Base-by-base conservation (phyloP, 768 basidiomycete genomes). In the Russula brevipes region DNA sequence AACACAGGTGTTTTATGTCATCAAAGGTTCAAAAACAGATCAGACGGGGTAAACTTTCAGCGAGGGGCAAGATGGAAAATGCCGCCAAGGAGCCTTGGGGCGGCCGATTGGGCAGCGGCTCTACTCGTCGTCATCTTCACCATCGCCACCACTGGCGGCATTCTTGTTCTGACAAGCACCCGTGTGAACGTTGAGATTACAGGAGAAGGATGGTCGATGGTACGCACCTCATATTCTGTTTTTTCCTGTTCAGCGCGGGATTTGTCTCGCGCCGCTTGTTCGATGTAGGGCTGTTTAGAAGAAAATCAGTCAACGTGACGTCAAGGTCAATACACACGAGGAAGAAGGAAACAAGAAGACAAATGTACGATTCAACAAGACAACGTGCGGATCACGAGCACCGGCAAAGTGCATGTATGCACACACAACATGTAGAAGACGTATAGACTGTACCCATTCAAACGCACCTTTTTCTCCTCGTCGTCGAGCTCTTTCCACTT, bases 401-500 rank as follows among this genome's bases (percentile, higher is more conserved):
- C 63, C 45, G 14, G 44, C 46, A 30, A 60, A 24, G 36, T 17
- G 54, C 42, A 50, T 53, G 60, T 60, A 64, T 62, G 56, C 54
- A n/a, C n/a, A 2, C 33, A 24, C 5, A 38, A 51, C 9, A 24
- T 30, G 45, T 56, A 55, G 36, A 51, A 47, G 36, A 39, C 12
- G 16, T 31, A 19, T 36, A 5, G 24, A 59, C 16, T 16, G 10
- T 47, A 39, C 36, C 46, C 31, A 16, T 58, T 19, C 46, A 45
- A 53, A 54, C 76, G 50, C 56, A 91, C 93, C 84, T 91, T 91
- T 81, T 94, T 96, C 80, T 97, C 94, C 41, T 83, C 83, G 5
- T 94, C 92, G 58, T 85, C 85, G 70, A 97, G 83, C 74, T 93
- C 92, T 82, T 97, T 98, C 96, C 96, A 98, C 78, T 94, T 94